Evolutionary conservation across 129 eudicot species (phyloP).

Genomic region (Pulicaria dysenterica): DNA sequence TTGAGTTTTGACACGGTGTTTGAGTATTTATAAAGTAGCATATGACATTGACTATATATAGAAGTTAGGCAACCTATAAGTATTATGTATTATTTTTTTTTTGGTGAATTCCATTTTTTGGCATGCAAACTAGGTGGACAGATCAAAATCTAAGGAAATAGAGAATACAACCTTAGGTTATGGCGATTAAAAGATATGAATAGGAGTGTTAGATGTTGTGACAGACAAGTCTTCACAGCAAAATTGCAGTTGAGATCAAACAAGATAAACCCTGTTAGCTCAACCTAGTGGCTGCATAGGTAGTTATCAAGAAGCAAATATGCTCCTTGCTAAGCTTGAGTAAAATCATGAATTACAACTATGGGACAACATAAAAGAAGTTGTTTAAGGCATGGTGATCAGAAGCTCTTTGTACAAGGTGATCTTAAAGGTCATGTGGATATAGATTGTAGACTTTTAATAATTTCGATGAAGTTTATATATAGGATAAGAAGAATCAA

Average conservation of each 20-base stretch:
- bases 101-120: background rate
- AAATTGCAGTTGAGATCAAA: background rate
- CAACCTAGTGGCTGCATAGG: background rate
- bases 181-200: background rate
- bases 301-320: background rate
- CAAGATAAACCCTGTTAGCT: constrained; percentile 2
- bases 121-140: background rate
- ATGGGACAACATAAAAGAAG: background rate
- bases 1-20: no score
- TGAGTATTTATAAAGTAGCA: no score
- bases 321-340: background rate
- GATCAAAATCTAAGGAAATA: background rate
- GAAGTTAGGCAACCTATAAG: no score
- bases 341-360: background rate
- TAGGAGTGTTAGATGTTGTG: background rate
- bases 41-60: no score
- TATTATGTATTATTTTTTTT: no score
- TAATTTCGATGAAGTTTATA: background rate
- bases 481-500: constrained; percentile 1
- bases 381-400: background rate
- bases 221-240: background rate
- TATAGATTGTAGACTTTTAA: background rate
- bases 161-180: background rate
- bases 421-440: background rate
- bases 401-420: constrained; percentile 17